Evolutionary conservation across 2,329 filamentous ascomycete genomes (phyloP).

Genomic region (Mycocentrospora acerina): DNA sequence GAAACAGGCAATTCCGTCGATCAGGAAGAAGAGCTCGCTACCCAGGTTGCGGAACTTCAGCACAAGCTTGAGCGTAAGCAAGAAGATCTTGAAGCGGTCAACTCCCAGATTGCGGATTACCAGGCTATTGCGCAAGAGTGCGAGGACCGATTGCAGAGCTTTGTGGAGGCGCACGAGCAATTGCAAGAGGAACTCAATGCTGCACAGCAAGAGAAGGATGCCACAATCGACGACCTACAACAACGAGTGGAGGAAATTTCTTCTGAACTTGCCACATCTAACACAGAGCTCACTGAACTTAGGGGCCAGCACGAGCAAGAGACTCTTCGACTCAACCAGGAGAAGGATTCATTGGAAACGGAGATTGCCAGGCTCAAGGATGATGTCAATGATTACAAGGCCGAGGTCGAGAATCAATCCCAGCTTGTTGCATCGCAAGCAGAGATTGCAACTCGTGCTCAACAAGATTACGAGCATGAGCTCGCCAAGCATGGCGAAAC

Average conservation of each 20-base stretch:
- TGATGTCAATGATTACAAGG: slow-evolving; percentile 75
- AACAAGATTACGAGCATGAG: slow-evolving; percentile 94
- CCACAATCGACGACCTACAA: slow-evolving; percentile 76
- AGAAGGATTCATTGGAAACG: slow-evolving; percentile 75
- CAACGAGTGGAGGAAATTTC: slow-evolving; percentile 83
- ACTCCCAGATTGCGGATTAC: slow-evolving; percentile 82
- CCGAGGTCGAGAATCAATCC: slow-evolving; percentile 81
- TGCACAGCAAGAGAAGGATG: slow-evolving; percentile 74
- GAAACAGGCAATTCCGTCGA: slow-evolving; percentile 57
- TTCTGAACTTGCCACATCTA: slow-evolving; percentile 76
- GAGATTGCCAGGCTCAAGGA: slow-evolving; percentile 82
- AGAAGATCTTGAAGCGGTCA: slow-evolving; percentile 77
- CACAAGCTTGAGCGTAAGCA: slow-evolving; percentile 81
- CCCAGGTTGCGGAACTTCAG: slow-evolving; percentile 83
- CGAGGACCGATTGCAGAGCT: slow-evolving; percentile 81
- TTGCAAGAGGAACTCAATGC: slow-evolving; percentile 76
- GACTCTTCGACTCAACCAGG: slow-evolving; percentile 71
- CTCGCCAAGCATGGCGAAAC: slow-evolving; percentile 94
- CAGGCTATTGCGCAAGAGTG: slow-evolving; percentile 82
- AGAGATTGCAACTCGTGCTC: slow-evolving; percentile 87
- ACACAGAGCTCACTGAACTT: slow-evolving; percentile 76
- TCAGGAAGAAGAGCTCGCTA: slow-evolving; percentile 76
- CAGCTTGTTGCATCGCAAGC: slow-evolving; percentile 91
- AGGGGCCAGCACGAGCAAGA: slow-evolving; percentile 79
- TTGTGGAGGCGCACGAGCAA: slow-evolving; percentile 73